A percentile compares a stretch with the other conserved stretches of the same genome.
phyloP scores from a whole-genome alignment of 225 moss, liverwort and hornwort genomes.

The Pleurozium schreberi region DNA sequence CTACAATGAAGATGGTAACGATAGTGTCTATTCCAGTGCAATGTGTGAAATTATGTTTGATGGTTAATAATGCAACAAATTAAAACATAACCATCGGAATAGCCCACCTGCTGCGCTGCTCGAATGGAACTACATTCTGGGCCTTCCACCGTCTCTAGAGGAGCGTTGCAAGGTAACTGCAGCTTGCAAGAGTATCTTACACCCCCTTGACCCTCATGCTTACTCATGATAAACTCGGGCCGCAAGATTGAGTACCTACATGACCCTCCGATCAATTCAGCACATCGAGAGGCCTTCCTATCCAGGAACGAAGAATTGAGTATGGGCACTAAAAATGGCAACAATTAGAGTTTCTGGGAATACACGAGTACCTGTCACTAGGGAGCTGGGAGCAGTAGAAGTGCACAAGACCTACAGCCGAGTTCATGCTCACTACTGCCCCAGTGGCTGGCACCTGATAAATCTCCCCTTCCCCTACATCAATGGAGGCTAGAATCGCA shows the following conservation, averaged over 20 bases:
- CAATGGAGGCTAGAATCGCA: slow-evolving; percentile 73
- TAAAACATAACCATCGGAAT: background rate
- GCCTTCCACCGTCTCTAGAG: slow-evolving; percentile 84
- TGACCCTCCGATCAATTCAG: slow-evolving; percentile 1
- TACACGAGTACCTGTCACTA: slow-evolving; percentile 66
- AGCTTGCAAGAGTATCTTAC: slow-evolving; percentile 87
- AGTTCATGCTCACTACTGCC: slow-evolving; percentile 98
- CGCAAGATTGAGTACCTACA: slow-evolving; percentile 89
- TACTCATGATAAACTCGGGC: slow-evolving; percentile 92
- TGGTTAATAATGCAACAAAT: background rate
- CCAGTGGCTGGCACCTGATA: slow-evolving; percentile 97
- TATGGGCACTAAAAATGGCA: background rate
- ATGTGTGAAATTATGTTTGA: background rate
- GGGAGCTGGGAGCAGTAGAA: slow-evolving; percentile 99
- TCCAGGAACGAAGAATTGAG: background rate
- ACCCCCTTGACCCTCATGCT: slow-evolving; percentile 77
- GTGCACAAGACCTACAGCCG: slow-evolving; percentile 94
- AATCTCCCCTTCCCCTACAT: slow-evolving; percentile 85
- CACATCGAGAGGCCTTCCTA: background rate
- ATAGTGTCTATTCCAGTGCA: background rate
- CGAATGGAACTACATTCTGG: slow-evolving; percentile 77
- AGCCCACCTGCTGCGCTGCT: slow-evolving; percentile 87
- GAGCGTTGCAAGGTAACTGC: slow-evolving; percentile 97
- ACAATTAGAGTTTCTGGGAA: background rate
- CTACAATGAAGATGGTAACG: background rate